Conservation (phyloP, 1,139 yeast genomes). For the Debaryomyces psychrophilus region DNA sequence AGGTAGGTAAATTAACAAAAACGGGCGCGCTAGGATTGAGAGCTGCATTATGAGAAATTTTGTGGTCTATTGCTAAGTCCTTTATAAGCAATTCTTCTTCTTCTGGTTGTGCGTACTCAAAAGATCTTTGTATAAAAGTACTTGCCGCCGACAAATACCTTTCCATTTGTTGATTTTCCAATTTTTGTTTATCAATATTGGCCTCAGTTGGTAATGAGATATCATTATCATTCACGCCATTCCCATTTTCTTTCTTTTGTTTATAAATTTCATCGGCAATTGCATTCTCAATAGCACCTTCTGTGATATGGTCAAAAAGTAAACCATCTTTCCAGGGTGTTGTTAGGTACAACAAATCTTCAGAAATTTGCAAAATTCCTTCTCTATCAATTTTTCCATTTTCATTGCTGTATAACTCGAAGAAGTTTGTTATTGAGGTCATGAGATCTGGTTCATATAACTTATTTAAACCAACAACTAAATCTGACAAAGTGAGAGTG, state of each 20-base stretch:
- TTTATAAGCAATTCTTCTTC: constrained; percentile 49
- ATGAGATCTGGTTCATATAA: constrained; percentile 74
- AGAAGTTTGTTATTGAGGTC: constrained; percentile 78
- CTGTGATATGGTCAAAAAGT: constrained; percentile 61
- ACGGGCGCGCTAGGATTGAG: constrained; percentile 80
- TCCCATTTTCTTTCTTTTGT: constrained; percentile 27
- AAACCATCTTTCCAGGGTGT: constrained; percentile 80
- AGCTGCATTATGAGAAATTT: constrained; percentile 66
- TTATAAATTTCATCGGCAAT: constrained; percentile 62
- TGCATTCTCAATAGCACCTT: constrained; percentile 61
- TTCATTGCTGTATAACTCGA: constrained; percentile 70
- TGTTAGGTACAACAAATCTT: constrained; percentile 80
- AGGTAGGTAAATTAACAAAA: constrained; percentile 79
- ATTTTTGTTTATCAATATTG: constrained; percentile 60
- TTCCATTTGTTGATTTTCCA: constrained; percentile 73
- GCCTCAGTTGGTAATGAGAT: constrained; percentile 61
- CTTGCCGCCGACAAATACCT: constrained; percentile 87
- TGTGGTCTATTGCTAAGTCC: constrained; percentile 43
- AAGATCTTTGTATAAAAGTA: constrained; percentile 81
- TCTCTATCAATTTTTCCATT: constrained; percentile 73
- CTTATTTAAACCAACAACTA: constrained; percentile 72
- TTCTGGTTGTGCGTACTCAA: constrained; percentile 83
- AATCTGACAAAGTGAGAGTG: constrained; percentile 66
- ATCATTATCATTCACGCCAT: constrained; percentile 26
- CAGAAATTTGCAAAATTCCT: constrained; percentile 80